Evolutionary conservation across 495 filamentous ascomycete genomes (phyloP), one percentile per base, ranked within the genome.

Genomic region (Thermochaetoides thermophila): DNA sequence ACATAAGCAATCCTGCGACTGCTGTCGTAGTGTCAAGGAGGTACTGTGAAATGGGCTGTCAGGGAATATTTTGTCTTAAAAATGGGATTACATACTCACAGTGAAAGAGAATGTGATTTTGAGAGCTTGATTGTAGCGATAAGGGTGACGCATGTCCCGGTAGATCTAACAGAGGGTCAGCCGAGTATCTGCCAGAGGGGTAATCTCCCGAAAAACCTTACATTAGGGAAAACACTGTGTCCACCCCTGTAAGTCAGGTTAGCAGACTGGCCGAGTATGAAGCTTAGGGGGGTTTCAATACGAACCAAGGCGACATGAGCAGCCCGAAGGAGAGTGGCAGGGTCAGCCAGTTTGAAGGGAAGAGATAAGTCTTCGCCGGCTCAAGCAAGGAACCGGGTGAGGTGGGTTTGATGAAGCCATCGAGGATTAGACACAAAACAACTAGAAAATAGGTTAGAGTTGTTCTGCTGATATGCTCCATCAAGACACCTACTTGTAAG

Each of bases 131-230:
- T 63, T 65, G 52, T 89, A 96, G 48, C 84, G 89, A 28, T 80
- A 66, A 0, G 89, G 85, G 52, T 96, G 89, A 40, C 89, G 68
- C 89, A 97, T 97, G 57, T 97, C 89, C 32, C 85, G 71, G 53
- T 94, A 97, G 47, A 97, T 94, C 61, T 66, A 15, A 2, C 17
- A 7, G 7, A 1, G 7, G n/a, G 39, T 40, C 20, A 37, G 30
- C 15, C 31, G 11, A 10, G 5, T 7, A 19, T 17, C 6, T 17
- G 22, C 5, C 12, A 11, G 9, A 0, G 1, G 19, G 10, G 3
- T 17, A 5, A 31, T 32, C 20, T 13, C 17, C 1, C 8, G n/a
- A 20, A 5, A 9, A 27, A 7, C 25, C 52, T 29, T 50, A 64
- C 62, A 46, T 92, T 93, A 2, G 89, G 89, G 49, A 97, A 94